A percentile compares a stretch with the other conserved stretches of the same genome.
Evolutionary conservation across 179 eudicot species (phyloP).

Genomic region (Spinacia oleracea): DNA sequence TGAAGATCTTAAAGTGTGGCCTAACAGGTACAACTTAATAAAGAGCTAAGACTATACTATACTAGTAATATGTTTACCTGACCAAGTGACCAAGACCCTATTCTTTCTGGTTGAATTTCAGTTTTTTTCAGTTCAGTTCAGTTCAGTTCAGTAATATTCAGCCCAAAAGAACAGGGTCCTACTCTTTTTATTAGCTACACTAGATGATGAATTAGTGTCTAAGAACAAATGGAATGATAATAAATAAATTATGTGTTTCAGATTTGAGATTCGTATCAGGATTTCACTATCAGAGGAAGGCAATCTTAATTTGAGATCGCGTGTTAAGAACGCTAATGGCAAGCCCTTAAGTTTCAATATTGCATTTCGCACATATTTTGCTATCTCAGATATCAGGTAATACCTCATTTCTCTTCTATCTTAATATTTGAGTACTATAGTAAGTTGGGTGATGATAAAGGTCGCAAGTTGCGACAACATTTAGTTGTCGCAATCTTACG

Average conservation of each 20-base stretch:
- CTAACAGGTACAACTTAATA: constrained; percentile 68
- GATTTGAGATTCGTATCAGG: constrained; percentile 77
- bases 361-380: constrained; percentile 76
- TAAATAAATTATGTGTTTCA: constrained; percentile 22
- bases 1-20: constrained; percentile 75
- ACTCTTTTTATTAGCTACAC: background rate
- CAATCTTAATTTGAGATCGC: constrained; percentile 57
- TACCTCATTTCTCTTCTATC: background rate
- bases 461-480: no score
- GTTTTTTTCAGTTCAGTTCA: no score
- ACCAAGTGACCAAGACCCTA: no score
- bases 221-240: background rate
- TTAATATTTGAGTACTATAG: no score
- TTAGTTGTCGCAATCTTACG: no score
- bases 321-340: constrained; percentile 68
- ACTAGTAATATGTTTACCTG: background rate
- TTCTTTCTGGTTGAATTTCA: no score
- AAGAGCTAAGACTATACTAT: no score
- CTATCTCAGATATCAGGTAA: constrained; percentile 95
- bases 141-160: no score
- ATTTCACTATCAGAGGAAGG: constrained; percentile 66
- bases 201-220: background rate
- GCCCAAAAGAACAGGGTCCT: no score
- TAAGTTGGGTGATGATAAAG: no score
- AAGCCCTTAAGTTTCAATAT: constrained; percentile 84